Evolutionary conservation across 495 filamentous ascomycete species (phyloP).

Genomic region (Penicillium argentinense): DNA sequence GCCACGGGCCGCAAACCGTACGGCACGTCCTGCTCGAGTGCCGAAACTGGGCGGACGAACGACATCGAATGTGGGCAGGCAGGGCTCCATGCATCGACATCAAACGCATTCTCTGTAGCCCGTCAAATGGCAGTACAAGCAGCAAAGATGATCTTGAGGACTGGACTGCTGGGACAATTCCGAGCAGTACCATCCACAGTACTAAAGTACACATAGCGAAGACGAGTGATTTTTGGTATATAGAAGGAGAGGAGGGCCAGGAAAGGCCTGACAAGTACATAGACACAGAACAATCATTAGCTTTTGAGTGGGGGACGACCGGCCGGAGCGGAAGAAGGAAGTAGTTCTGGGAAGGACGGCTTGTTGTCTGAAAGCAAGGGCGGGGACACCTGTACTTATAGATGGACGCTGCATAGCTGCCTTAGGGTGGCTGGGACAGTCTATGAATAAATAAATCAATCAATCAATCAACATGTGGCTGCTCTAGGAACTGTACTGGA

Average conservation of each 20-base stretch:
- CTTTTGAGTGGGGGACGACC: constrained; percentile 3
- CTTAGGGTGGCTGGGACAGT: constrained; percentile 15
- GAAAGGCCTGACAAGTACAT: constrained; percentile 10
- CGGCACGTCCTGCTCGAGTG: constrained; percentile 33
- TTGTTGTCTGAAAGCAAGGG: constrained; percentile 16
- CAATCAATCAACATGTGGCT: too few species aligned
- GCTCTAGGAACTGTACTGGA: too few species aligned
- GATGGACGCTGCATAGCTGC: constrained; percentile 16
- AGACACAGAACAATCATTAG: constrained; percentile 12
- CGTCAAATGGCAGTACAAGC: constrained; percentile 27
- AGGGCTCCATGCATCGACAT: constrained; percentile 20
- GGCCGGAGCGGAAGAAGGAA: constrained; percentile 7
- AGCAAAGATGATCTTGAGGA: constrained; percentile 29
- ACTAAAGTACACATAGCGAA: constrained; percentile 17
- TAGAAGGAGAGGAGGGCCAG: constrained; percentile 17
- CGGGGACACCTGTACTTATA: constrained; percentile 21
- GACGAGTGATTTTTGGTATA: constrained; percentile 19
- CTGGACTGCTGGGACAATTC: constrained; percentile 29
- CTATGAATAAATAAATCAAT: constrained; percentile 18
- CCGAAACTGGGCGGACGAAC: constrained; percentile 25
- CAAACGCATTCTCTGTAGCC: constrained; percentile 17
- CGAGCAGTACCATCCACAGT: constrained; percentile 13
- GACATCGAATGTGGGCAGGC: constrained; percentile 26
- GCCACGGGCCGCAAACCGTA: constrained; percentile 23
- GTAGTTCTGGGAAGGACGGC: constrained; percentile 7